A percentile compares a stretch with the other conserved stretches of the same genome.
Evolutionary conservation across 352 stramenopile genomes (phyloP).

Genomic region (Lagenidium giganteum): DNA sequence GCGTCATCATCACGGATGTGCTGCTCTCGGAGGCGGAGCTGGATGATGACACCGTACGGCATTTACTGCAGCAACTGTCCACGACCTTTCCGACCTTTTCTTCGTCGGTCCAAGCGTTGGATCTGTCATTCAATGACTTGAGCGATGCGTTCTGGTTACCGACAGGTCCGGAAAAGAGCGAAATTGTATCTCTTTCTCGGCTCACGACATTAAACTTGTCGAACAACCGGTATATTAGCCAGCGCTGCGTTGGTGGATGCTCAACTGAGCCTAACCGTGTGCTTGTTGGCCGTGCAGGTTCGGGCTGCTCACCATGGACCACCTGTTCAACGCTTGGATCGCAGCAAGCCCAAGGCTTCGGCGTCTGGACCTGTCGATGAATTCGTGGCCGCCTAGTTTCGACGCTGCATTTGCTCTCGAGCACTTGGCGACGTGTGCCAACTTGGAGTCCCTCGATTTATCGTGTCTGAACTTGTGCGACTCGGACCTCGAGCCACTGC

Average conservation of each 20-base stretch:
- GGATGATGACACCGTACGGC: no score
- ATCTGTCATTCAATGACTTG: slow-evolving; percentile 56
- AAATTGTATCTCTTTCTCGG: no score
- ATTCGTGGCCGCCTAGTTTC: no score
- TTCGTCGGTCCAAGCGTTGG: slow-evolving; percentile 16
- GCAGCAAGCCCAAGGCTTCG: slow-evolving; percentile 1
- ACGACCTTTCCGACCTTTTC: slow-evolving; percentile 5
- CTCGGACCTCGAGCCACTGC: slow-evolving; percentile 7
- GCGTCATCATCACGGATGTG: no score
- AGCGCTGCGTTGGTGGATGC: no score
- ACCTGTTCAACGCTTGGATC: no score
- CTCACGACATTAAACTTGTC: slow-evolving; percentile 34
- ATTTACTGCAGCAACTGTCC: no score
- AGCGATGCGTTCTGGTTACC: slow-evolving; percentile 29
- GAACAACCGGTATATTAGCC: slow-evolving; percentile 55
- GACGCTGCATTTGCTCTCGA: no score
- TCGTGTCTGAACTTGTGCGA: slow-evolving; percentile 40
- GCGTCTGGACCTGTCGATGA: slow-evolving; percentile 8
- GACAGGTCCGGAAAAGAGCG: slow-evolving; percentile 5
- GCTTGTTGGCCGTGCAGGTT: slow-evolving; percentile 38
- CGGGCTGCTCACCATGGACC: no score
- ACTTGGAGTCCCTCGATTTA: slow-evolving; percentile 28
- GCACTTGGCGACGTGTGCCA: no score
- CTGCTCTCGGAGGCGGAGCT: no score
- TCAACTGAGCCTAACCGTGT: no score